phyloP scores from a whole-genome alignment of 441 rosid species.

The Eruca vesicaria region DNA sequence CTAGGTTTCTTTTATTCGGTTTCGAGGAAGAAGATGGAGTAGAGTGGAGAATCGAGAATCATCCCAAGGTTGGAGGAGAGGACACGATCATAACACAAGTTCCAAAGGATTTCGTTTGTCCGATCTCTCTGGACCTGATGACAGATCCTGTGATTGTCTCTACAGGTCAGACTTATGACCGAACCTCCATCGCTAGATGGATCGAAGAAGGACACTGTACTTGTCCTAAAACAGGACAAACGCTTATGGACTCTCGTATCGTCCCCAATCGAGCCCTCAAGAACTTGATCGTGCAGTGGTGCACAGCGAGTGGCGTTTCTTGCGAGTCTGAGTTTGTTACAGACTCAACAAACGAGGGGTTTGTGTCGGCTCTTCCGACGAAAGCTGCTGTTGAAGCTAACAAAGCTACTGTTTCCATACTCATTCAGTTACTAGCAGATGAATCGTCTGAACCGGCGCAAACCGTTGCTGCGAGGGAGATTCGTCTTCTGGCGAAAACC shows the following conservation, averaged over 20 bases:
- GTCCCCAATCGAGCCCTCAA: slow-evolving; percentile 86
- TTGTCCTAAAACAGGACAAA: slow-evolving; percentile 88
- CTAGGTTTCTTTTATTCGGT: slow-evolving; percentile 73
- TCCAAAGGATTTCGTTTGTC: slow-evolving; percentile 86
- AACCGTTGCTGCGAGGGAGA: slow-evolving; percentile 74
- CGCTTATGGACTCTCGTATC: slow-evolving; percentile 58
- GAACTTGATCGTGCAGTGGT: slow-evolving; percentile 85
- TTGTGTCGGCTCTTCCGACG: slow-evolving; percentile 56
- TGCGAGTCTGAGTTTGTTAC: slow-evolving; percentile 46
- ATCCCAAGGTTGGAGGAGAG: slow-evolving; percentile 37
- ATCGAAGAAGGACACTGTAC: slow-evolving; percentile 82
- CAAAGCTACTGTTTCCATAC: slow-evolving; percentile 67
- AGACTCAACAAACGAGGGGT: slow-evolving; percentile 51
- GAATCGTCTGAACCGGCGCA: slow-evolving; percentile 58
- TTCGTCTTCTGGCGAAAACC: slow-evolving; percentile 80
- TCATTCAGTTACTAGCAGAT: slow-evolving; percentile 57
- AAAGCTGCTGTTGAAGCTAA: slow-evolving; percentile 80
- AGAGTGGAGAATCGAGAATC: slow-evolving; percentile 41
- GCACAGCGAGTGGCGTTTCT: slow-evolving; percentile 70
- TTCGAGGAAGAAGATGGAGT: slow-evolving; percentile 42
- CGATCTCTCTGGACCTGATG: slow-evolving; percentile 86
- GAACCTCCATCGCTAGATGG: slow-evolving; percentile 86
- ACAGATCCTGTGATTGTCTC: slow-evolving; percentile 85
- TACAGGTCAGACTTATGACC: slow-evolving; percentile 88
- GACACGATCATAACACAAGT: slow-evolving; percentile 52